These are phyloP conservation scores for Neostapfia colusana DNA, from an alignment of 176 grass and related monocot species.

Conservation along the genomic window DNA sequence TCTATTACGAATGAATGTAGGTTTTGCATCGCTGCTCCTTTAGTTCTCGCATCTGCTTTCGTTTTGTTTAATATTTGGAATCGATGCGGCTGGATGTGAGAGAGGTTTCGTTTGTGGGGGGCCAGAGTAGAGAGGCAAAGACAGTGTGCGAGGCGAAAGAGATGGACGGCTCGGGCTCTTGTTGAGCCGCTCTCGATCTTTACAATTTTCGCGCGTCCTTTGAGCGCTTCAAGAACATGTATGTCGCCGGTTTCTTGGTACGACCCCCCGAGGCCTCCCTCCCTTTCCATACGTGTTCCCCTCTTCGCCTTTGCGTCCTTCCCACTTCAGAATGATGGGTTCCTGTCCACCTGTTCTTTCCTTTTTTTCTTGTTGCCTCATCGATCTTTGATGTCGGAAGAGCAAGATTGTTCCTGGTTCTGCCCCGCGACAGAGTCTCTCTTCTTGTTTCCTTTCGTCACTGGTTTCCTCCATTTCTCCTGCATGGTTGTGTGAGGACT, in stretches of 20 bases:
- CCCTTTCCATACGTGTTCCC: not conserved
- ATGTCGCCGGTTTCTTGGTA: slow-evolving; percentile 10
- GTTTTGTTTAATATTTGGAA: slow-evolving; percentile 48
- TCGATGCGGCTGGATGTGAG: slow-evolving; percentile 33
- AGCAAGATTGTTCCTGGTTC: slow-evolving; percentile 24
- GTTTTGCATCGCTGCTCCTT: not conserved
- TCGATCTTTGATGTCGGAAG: slow-evolving; percentile 19
- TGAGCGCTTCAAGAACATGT: slow-evolving; percentile 48
- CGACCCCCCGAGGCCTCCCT: not conserved
- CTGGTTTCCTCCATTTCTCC: not conserved
- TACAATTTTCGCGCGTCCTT: slow-evolving; percentile 39
- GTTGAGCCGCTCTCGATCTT: slow-evolving; percentile 37
- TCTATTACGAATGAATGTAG: not conserved
- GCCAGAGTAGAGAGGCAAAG: slow-evolving; percentile 40
- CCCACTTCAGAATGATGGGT: slow-evolving; percentile 55
- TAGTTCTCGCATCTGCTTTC: slow-evolving; percentile 27
- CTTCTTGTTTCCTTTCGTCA: not conserved
- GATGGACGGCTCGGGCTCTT: slow-evolving; percentile 41
- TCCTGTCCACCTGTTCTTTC: not conserved
- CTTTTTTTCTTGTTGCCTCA: not conserved
- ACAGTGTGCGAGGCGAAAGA: too few relatives aligned
- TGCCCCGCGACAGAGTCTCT: not conserved
- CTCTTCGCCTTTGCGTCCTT: slow-evolving; percentile 43
- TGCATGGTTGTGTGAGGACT: not conserved
- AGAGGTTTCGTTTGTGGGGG: slow-evolving; percentile 34